Conservation (phyloP, 2,329 filamentous ascomycete genomes). For the Calonectria ilicicola region DNA sequence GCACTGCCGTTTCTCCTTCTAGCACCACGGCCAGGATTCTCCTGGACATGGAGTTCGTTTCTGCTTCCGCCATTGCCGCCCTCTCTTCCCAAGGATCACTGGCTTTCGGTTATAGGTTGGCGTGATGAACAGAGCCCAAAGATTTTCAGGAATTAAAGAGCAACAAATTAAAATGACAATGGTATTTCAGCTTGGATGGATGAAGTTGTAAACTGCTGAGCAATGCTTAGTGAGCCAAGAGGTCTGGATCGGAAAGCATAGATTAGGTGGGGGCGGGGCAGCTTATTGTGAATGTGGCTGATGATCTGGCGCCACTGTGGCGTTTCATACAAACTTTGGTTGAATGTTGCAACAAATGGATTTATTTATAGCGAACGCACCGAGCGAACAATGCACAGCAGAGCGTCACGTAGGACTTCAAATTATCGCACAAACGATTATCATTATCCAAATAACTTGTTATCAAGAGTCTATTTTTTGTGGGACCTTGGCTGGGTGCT, state of each 20-base stretch:
- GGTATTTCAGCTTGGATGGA: neutral
- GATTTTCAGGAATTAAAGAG: neutral
- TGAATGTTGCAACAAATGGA: neutral
- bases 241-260: neutral
- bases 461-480: constrained; percentile 26
- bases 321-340: neutral
- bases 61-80: constrained; percentile 33
- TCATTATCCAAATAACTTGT: constrained; percentile 13
- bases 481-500: constrained; percentile 18
- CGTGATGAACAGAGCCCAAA: no score
- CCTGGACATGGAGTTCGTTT: constrained; percentile 46
- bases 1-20: constrained; percentile 57
- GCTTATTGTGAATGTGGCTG: neutral
- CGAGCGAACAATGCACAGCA: neutral
- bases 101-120: neutral
- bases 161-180: neutral
- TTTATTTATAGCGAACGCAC: no score
- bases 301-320: constrained; percentile 8
- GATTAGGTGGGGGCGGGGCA: constrained; percentile 22
- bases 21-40: constrained; percentile 70
- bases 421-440: neutral
- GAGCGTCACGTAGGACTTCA: no score
- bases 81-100: neutral
- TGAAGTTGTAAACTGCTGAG: constrained; percentile 4
- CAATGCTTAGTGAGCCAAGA: constrained; percentile 18